Evolutionary conservation across 441 rosid species (phyloP).

Genomic region (Syzygium malaccense): DNA sequence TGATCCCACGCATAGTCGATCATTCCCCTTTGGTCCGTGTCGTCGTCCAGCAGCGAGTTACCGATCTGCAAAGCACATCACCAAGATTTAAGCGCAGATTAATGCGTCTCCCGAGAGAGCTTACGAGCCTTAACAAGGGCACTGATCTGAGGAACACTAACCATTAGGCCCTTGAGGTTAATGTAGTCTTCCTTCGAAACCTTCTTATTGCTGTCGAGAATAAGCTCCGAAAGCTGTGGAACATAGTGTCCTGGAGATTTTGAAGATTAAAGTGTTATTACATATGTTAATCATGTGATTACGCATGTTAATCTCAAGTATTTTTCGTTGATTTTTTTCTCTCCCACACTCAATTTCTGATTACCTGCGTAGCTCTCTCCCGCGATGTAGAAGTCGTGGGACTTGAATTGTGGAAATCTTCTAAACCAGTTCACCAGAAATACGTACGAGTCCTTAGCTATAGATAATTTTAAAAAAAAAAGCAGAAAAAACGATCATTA

Average conservation of each 20-base stretch:
- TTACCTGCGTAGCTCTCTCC: slow-evolving; percentile 88
- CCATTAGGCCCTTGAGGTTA: slow-evolving; percentile 40
- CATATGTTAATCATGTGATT: not conserved
- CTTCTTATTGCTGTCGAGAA: slow-evolving; percentile 25
- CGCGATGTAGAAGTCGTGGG: slow-evolving; percentile 54
- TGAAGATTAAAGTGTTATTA: not conserved
- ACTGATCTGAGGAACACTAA: not conserved
- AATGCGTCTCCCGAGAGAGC: not conserved
- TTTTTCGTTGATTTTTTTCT: not conserved
- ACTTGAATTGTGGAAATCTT: slow-evolving; percentile 68
- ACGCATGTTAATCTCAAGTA: not conserved
- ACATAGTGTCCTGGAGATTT: slow-evolving; percentile 39
- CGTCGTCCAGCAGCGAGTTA: slow-evolving; percentile 64
- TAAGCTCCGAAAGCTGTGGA: slow-evolving; percentile 36
- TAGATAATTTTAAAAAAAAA: not conserved
- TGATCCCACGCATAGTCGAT: slow-evolving; percentile 72
- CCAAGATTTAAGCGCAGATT: not conserved
- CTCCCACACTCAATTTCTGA: not conserved
- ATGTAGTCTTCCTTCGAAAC: slow-evolving; percentile 19
- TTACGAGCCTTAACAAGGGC: not conserved
- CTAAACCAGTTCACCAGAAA: slow-evolving; percentile 66
- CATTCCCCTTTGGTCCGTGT: slow-evolving; percentile 67
- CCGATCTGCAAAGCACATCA: slow-evolving; percentile 39
- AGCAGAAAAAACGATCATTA: not conserved
- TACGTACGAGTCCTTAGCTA: slow-evolving; percentile 52